A percentile compares a stretch with the other conserved stretches of the same genome.
Evolutionary conservation across 495 filamentous ascomycete genomes (phyloP).

Genomic region (Gamarada debralockiae): DNA sequence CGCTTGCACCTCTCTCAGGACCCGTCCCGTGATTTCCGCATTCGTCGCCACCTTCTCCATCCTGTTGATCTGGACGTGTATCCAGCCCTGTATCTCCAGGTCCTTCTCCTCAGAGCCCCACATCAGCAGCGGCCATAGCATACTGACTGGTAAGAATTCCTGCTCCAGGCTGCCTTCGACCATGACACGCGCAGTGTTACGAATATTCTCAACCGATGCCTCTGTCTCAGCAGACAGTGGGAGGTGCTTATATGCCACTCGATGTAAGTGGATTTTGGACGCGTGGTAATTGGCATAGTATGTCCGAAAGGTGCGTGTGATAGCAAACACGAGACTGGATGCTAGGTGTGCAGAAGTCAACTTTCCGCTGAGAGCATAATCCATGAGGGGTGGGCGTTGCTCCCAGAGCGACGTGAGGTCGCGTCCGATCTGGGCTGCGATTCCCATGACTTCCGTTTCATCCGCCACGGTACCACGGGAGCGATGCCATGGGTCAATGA

Average conservation of each 20-base stretch:
- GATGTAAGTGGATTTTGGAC: constrained; percentile 38
- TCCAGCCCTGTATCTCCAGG: constrained; percentile 32
- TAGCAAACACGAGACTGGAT: constrained; percentile 31
- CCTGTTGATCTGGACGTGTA: constrained; percentile 32
- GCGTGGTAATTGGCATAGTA: constrained; percentile 39
- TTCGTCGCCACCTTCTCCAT: constrained; percentile 38
- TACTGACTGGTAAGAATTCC: constrained; percentile 35
- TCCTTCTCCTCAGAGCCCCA: constrained; percentile 38
- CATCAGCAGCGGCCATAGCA: constrained; percentile 41
- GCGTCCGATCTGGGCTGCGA: constrained; percentile 30
- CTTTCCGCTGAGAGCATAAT: constrained; percentile 36
- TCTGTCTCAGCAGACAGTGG: constrained; percentile 33
- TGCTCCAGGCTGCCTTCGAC: constrained; percentile 20
- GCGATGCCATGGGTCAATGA: constrained; percentile 34
- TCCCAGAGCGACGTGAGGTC: constrained; percentile 36
- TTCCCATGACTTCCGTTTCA: constrained; percentile 34
- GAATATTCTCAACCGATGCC: constrained; percentile 32
- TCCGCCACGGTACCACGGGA: constrained; percentile 34
- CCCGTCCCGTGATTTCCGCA: constrained; percentile 35
- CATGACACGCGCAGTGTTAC: constrained; percentile 30
- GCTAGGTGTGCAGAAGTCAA: constrained; percentile 35
- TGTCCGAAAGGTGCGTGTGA: constrained; percentile 35
- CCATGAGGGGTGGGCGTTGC: constrained; percentile 35
- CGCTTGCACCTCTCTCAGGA: constrained; percentile 37
- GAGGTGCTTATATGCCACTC: constrained; percentile 38